Evolutionary conservation across 192 early-diverging fungal genomes (phyloP).

Genomic region (Backusella australiensis): DNA sequence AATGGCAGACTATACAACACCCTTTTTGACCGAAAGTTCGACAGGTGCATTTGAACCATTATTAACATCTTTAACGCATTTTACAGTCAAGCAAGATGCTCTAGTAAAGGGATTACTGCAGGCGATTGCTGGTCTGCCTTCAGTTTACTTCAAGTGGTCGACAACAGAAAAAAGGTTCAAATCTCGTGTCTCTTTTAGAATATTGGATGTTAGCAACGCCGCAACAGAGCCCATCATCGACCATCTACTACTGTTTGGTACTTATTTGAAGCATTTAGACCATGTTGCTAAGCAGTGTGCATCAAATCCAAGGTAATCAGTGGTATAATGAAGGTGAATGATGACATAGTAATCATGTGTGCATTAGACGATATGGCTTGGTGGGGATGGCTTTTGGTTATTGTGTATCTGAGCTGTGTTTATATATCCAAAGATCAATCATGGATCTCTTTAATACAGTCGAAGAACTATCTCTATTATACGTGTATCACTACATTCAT

Average conservation of each 20-base stretch:
- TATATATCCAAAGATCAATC: conserved; percentile 34
- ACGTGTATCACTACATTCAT: conserved; percentile 29
- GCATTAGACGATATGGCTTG: conserved; percentile 31
- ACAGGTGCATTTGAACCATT: background rate
- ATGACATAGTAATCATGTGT: background rate
- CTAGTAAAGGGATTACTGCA: conserved; percentile 12
- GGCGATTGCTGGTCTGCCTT: conserved; percentile 15
- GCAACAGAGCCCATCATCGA: background rate
- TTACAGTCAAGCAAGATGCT: background rate
- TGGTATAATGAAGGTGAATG: background rate
- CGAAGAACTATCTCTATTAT: conserved; percentile 10
- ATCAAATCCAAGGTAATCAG: conserved; percentile 29
- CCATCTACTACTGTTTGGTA: conserved; percentile 16
- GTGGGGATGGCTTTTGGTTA: conserved; percentile 38
- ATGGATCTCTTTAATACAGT: conserved; percentile 23
- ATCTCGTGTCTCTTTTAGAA: background rate
- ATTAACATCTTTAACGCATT: background rate
- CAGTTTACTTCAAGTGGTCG: conserved; percentile 13
- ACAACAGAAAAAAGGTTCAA: background rate
- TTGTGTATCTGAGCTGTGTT: conserved; percentile 31
- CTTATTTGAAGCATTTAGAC: conserved; percentile 30
- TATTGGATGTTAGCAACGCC: conserved; percentile 10
- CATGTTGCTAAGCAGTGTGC: conserved; percentile 28
- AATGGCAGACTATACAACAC: background rate
- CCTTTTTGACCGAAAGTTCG: conserved; percentile 15